Conservation (phyloP, 371 early-diverging fungal genomes). For the Rhizopus microsporus region DNA sequence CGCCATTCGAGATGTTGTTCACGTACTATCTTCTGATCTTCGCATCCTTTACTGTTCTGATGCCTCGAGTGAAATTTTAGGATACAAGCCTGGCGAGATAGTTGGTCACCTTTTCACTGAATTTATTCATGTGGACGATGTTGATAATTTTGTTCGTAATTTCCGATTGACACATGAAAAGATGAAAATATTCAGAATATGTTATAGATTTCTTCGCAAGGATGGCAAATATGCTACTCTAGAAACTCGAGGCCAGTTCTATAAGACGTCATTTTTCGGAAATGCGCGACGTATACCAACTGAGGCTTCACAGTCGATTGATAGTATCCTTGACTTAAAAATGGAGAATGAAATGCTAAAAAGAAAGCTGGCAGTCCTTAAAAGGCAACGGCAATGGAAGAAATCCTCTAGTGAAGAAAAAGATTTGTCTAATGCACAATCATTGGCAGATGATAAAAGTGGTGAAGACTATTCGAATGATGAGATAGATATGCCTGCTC, state of each 20-base stretch:
- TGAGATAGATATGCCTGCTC: slow-evolving; percentile 15
- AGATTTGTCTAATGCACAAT: slow-evolving; percentile 10
- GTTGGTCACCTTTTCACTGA: slow-evolving; percentile 25
- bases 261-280: slow-evolving; percentile 21
- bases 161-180: slow-evolving; percentile 21
- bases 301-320: slow-evolving; percentile 20
- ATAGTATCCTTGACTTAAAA: slow-evolving; percentile 23
- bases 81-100: slow-evolving; percentile 45
- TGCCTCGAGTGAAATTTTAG: slow-evolving; percentile 42
- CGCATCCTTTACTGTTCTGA: slow-evolving; percentile 31
- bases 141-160: slow-evolving; percentile 26
- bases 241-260: slow-evolving; percentile 25
- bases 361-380: slow-evolving; percentile 11
- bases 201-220: slow-evolving; percentile 23
- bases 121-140: slow-evolving; percentile 31
- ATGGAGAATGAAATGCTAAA: slow-evolving; percentile 30
- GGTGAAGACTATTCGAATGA: slow-evolving; percentile 26
- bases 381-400: slow-evolving; percentile 5
- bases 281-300: slow-evolving; percentile 23
- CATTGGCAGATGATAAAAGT: slow-evolving; percentile 5
- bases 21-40: slow-evolving; percentile 18
- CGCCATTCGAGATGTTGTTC: slow-evolving; percentile 55
- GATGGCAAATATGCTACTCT: slow-evolving; percentile 26
- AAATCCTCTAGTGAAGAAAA: background rate
- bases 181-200: slow-evolving; percentile 8